Base-by-base conservation (phyloP, 768 basidiomycete species). In the Mycena albidolilacea region DNA sequence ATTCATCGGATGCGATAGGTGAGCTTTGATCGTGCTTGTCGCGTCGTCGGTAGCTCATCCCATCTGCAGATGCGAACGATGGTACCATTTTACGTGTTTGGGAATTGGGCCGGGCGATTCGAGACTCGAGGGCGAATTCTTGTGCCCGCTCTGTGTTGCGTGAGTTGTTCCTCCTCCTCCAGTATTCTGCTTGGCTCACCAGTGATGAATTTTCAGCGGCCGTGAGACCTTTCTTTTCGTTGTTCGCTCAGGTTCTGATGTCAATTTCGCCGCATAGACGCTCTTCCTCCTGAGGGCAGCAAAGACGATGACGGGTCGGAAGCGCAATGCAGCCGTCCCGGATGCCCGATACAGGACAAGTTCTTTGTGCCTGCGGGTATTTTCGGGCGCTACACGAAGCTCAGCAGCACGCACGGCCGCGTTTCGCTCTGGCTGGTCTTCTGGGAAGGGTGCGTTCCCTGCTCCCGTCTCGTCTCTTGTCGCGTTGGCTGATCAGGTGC, bases 101-200 rank as follows among this genome's bases (percentile, higher is more conserved):
- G 64, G 52, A 5, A 44, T 73, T 39, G 68, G 46, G 10, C 58
- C 58, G 0, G 68, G 52, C 17, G 72, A 73, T 43, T 37, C 72
- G 30, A 66, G 68, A 59, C 50, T 70, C 11, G 60, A 46, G 2
- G 37, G 54, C 54, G 39, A 23, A 7, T 73, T 55, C 17, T 2
- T 54, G 17, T 73, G 72, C 41, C 72, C 72, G 2, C 37, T 59
- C 37, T 73, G 72, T 37, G 23, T 55, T 35, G 72, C 72, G 72
- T 70, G 43, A 62, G 72, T 73, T 37, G 1, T 64, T 38, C 38
- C 15, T 21, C 5, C 10, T 19, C 10, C 54, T 43, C 19, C 6
- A 23, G 5, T 44, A 15, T 11, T 23, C 12, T 14, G 35, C 21
- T 9, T 7, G 30, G 55, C 57, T 69, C 15, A 65, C 48, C 38